Conservation (phyloP, 306 rosid species). For the Gynostemma pentaphyllum region DNA sequence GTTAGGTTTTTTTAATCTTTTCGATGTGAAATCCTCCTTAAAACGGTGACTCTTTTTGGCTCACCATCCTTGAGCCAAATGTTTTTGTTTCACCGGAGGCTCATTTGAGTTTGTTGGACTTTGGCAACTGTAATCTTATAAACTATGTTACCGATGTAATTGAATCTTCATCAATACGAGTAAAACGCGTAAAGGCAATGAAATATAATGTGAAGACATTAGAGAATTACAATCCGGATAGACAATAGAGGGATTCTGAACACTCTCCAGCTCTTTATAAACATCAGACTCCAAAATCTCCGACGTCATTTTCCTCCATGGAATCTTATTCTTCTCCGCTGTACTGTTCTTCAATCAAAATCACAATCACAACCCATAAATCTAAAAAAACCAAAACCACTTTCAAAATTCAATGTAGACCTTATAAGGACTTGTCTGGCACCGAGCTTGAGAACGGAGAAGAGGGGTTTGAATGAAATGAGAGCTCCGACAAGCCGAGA, state of each 20-base stretch:
- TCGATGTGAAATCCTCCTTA: too few relatives aligned
- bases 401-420: conserved; percentile 4
- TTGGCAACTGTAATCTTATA: neutral
- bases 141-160: too few relatives aligned
- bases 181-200: too few relatives aligned
- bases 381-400: conserved; percentile 1
- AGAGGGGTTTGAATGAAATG: conserved; percentile 49
- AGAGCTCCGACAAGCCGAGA: conserved; percentile 44
- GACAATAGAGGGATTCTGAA: conserved; percentile 35
- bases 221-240: conserved; percentile 50
- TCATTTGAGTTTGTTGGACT: too few relatives aligned
- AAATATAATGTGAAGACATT: neutral
- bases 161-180: too few relatives aligned
- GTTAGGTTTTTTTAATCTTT: too few relatives aligned
- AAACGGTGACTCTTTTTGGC: too few relatives aligned
- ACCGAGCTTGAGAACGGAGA: conserved; percentile 47
- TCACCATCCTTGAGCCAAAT: too few relatives aligned
- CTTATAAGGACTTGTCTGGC: conserved; percentile 51
- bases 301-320: conserved; percentile 46
- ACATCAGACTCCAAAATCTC: conserved; percentile 50
- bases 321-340: conserved; percentile 58
- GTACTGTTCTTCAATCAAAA: conserved; percentile 27
- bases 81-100: too few relatives aligned
- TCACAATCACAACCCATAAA: conserved; percentile 3
- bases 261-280: conserved; percentile 38